Base-by-base conservation (phyloP, 2,329 filamentous ascomycete genomes). In the Curvularia eragrostidis region DNA sequence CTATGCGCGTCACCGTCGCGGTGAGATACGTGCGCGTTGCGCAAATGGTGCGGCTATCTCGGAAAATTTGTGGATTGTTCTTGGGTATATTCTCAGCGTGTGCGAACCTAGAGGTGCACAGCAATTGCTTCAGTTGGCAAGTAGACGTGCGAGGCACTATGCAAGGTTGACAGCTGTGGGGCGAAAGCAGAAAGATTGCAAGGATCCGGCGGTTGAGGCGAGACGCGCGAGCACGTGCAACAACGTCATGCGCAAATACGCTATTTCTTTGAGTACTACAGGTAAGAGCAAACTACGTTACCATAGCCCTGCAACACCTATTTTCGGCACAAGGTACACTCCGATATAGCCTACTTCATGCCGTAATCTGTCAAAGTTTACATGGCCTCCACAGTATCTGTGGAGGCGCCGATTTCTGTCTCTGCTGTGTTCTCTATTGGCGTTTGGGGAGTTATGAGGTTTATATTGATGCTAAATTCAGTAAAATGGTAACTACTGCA, bases 181-280 rank as follows among this genome's bases (percentile, higher is more conserved):
- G 56, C 47, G 44, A 38, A 41, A 26, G n/a, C 46, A 50, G 51
- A 50, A 46, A 41, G 55, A 54, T 46, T 54, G 30, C 39, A 39
- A 54, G 32, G 56, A 4, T 54, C 34, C n/a, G 46, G 51, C 49
- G 49, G 38, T 43, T 48, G 18, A 34, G 19, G 34, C 55, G 48
- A 58, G 51, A 41, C 56, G 56, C 56, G 56, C 46, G 52, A 58
- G 51, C 56, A 58, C 56, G 56, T 58, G 56, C 42, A 42, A 28
- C 39, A 50, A 41, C 51, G 52, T 55, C 50, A 46, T 57, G 7
- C 19, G 12, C 21, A 3, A 12, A 13, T 21, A 42, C 21, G 39
- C 15, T 15, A 42, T 42, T 7, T 42, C 9, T 18, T 19, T 42
- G 19, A 42, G 3, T n/a, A 6, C 32, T 15, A 34, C 32, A 28